A percentile compares a stretch with the other conserved stretches of the same genome.
Evolutionary conservation across 495 filamentous ascomycete genomes (phyloP).

Genomic region (Penicillium simplicissimum): DNA sequence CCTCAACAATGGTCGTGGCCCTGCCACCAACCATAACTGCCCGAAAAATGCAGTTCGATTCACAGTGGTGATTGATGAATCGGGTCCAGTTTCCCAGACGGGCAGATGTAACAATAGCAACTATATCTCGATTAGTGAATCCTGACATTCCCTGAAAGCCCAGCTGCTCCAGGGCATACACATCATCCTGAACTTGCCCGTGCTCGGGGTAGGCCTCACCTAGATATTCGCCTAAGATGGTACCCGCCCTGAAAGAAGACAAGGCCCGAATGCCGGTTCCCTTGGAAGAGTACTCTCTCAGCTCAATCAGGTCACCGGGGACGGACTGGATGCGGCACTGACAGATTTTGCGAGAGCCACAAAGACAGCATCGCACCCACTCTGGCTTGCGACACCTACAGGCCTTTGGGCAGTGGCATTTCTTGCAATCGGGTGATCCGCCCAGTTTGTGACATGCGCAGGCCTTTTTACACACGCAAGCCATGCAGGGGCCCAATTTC

Average conservation of each 20-base stretch:
- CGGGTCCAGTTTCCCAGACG: slow-evolving; percentile 55
- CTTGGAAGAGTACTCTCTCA: slow-evolving; percentile 30
- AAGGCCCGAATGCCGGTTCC: slow-evolving; percentile 41
- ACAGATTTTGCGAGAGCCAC: slow-evolving; percentile 15
- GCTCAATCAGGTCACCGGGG: slow-evolving; percentile 33
- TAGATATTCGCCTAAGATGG: slow-evolving; percentile 35
- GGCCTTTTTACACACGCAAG: not conserved
- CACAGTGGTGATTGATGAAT: slow-evolving; percentile 75
- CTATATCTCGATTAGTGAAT: not conserved
- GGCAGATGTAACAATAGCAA: not conserved
- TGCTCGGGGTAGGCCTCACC: slow-evolving; percentile 28
- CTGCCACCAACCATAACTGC: slow-evolving; percentile 25
- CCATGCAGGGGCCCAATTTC: not conserved
- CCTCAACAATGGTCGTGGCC: slow-evolving; percentile 23
- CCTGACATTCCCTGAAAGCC: not conserved
- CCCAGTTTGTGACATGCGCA: slow-evolving; percentile 1
- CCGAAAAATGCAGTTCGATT: slow-evolving; percentile 43
- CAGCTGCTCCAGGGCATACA: not conserved
- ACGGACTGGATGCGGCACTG: slow-evolving; percentile 17
- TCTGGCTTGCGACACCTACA: not conserved
- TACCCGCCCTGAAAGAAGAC: slow-evolving; percentile 21
- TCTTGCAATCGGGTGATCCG: not conserved
- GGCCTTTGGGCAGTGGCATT: not conserved
- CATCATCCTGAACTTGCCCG: not conserved
- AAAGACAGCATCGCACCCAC: slow-evolving; percentile 9